Conservation (phyloP, 805 yeast genomes). For the Danielozyma ontarioensis region DNA sequence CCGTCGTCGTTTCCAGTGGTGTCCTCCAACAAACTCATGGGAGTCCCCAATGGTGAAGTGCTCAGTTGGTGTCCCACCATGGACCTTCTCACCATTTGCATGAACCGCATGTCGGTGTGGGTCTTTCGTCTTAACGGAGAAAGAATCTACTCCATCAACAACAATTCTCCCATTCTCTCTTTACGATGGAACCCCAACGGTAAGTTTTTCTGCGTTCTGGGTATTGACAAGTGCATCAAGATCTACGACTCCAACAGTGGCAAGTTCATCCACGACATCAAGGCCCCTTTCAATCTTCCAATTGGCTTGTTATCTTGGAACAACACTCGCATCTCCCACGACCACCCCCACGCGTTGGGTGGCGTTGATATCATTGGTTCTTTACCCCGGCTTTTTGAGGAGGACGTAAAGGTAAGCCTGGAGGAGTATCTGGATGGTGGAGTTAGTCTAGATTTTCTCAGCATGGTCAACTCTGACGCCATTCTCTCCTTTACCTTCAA, state of each 20-base stretch:
- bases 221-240: slow-evolving; percentile 37
- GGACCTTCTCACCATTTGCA: slow-evolving; percentile 48
- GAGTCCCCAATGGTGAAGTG: slow-evolving; percentile 28
- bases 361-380: slow-evolving; percentile 22
- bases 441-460: slow-evolving; percentile 17
- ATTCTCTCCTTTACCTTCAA: slow-evolving; percentile 26
- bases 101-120: slow-evolving; percentile 44
- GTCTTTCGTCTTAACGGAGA: slow-evolving; percentile 52
- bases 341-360: slow-evolving; percentile 13
- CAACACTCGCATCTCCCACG: background rate
- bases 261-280: slow-evolving; percentile 22
- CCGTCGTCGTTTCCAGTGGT: background rate
- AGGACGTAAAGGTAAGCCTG: slow-evolving; percentile 5
- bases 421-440: too few species aligned
- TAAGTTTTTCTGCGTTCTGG: slow-evolving; percentile 39
- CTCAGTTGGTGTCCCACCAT: slow-evolving; percentile 49
- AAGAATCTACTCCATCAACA: slow-evolving; percentile 44
- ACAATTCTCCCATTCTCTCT: slow-evolving; percentile 25
- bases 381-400: slow-evolving; percentile 31
- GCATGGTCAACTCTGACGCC: slow-evolving; percentile 16
- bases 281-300: slow-evolving; percentile 8
- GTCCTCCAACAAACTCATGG: background rate
- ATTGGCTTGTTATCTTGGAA: slow-evolving; percentile 14
- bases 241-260: slow-evolving; percentile 46
- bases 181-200: slow-evolving; percentile 33